Base-by-base conservation (phyloP, 1,139 yeast species). In the Candida tropicalis region DNA sequence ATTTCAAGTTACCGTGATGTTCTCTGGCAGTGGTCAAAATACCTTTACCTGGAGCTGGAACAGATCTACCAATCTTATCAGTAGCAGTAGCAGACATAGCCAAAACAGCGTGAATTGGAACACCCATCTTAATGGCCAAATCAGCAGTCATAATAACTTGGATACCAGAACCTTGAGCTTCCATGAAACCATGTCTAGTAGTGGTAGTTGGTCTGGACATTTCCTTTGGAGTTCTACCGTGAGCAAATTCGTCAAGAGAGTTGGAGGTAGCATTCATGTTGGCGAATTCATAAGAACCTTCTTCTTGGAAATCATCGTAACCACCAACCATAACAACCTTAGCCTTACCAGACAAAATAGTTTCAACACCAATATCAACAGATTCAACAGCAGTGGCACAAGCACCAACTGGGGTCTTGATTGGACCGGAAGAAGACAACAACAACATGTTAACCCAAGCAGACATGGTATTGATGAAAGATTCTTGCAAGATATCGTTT, bases 41-140 rank as follows among this genome's bases (percentile, higher is more conserved):
- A 84, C 99, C 99, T 76, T 91, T 90, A 68, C 99, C 99, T 71
- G 99, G 99, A 64, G 99, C 99, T 56, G 99, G 99, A 57, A 93
- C 95, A 43, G 98, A 91, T 74, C 97, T 87, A 63, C 98, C 97
- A 68, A 91, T 93, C 83, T 91, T 93, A 69, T 93, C 99, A 50
- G 96, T 82, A 45, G 99, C 99, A 60, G 98, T 95, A 41, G 97
- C 91, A 50, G 97, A 80, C 81, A 91, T 73, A 45, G 96, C 99
- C 59, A 91, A 78, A 55, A 93, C 83, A 70, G 97, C 99, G 59
- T 95, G 89, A 59, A 93, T 89, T 67, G 99, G 99, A 58, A 93
- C 97, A 76, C 99, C 99, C 99, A 93, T 93, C 64, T 84, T 82
- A 56, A 93, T 60, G 34, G 99, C 99, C 58, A 93, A 77, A 55